These are phyloP conservation scores for Trypanosoma caninum DNA, from an alignment of 208 protist species.

Conservation along the genomic window DNA sequence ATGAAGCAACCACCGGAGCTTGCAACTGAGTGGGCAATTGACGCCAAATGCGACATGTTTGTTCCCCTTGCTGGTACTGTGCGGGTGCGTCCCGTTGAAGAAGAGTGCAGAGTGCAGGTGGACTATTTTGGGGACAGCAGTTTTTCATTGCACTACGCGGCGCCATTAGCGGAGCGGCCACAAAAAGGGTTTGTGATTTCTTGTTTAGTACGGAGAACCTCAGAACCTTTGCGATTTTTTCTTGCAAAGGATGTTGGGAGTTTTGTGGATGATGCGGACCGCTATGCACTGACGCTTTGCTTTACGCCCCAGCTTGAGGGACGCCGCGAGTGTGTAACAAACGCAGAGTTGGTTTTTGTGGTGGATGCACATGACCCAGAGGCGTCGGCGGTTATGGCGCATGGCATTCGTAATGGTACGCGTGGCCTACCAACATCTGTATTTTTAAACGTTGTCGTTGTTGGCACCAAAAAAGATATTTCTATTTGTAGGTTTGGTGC, in stretches of 20 bases:
- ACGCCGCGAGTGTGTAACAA: constrained; percentile 22
- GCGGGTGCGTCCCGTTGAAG: constrained; percentile 23
- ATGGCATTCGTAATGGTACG: constrained; percentile 27
- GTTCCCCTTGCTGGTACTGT: constrained; percentile 49
- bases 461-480: constrained; percentile 16
- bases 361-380: constrained; percentile 46
- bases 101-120: not conserved
- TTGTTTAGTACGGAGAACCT: constrained; percentile 34
- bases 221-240: constrained; percentile 65
- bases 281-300: constrained; percentile 38
- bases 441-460: constrained; percentile 52
- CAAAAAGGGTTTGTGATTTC: constrained; percentile 20
- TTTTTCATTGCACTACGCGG: constrained; percentile 32
- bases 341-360: constrained; percentile 68
- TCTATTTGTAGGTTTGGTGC: constrained; percentile 14
- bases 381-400: constrained; percentile 24
- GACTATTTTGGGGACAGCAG: constrained; percentile 38
- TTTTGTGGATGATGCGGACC: constrained; percentile 4
- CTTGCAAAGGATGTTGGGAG: constrained; percentile 24
- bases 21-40: constrained; percentile 23
- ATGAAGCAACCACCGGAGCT: constrained; percentile 18
- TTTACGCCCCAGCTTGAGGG: constrained; percentile 46
- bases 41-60: constrained; percentile 33
- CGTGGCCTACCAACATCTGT: constrained; percentile 35
- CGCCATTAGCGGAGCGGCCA: constrained; percentile 13